These are phyloP conservation scores for Aspergillus carbonarius DNA, from an alignment of 2,329 filamentous ascomycete genomes.

Conservation along the genomic window DNA sequence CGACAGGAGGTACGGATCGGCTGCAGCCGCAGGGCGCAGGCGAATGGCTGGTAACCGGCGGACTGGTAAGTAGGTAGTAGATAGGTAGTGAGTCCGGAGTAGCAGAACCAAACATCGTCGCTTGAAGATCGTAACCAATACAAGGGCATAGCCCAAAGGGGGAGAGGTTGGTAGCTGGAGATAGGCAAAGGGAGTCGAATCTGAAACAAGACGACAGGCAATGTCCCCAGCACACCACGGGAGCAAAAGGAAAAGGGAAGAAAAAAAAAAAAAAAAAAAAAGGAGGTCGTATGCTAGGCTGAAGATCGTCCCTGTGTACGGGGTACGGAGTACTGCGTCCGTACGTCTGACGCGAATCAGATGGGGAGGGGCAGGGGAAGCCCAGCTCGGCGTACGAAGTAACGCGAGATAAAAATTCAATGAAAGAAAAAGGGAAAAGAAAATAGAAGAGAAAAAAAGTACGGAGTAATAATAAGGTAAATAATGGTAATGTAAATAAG, in stretches of 20 bases:
- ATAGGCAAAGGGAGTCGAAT: not conserved
- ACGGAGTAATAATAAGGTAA: not conserved
- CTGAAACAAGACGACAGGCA: not conserved
- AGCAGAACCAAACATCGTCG: not conserved
- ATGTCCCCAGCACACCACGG: not conserved
- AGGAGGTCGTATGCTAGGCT: not conserved
- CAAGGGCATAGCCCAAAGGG: not conserved
- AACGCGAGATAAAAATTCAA: not conserved
- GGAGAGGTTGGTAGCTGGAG: not conserved
- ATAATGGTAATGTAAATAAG: not conserved
- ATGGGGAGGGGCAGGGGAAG: not conserved
- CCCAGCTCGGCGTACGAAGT: not conserved
- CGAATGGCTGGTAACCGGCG: not conserved
- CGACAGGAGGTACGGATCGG: not conserved
- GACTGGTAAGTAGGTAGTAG: not conserved
- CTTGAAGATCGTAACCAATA: not conserved
- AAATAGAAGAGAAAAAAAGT: too few relatives aligned
- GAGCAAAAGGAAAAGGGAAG: too few relatives aligned
- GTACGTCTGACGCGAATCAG: not conserved
- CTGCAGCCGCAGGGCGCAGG: not conserved
- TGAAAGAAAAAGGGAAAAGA: too few relatives aligned
- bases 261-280: slow-evolving; percentile 7
- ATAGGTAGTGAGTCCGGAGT: too few relatives aligned
- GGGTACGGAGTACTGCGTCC: not conserved
- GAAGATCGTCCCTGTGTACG: not conserved